These are phyloP conservation scores for Cyberlindnera xishuangbannaensis DNA, from an alignment of 805 yeast species.

Conservation along the genomic window DNA sequence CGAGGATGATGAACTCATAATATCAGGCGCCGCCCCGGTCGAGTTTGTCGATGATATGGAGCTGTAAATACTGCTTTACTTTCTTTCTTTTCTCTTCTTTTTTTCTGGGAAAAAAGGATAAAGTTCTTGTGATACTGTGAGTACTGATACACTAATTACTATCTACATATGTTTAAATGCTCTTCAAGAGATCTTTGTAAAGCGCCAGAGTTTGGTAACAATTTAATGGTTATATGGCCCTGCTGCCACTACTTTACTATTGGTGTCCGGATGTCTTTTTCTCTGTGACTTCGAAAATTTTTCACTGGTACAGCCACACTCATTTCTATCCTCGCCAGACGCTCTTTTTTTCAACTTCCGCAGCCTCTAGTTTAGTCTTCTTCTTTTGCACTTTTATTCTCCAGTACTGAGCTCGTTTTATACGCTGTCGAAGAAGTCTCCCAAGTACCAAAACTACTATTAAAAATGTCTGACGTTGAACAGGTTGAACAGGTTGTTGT, in stretches of 20 bases:
- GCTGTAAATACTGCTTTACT: slow-evolving; percentile 9
- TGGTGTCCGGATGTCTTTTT: slow-evolving; percentile 9
- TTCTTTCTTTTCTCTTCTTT: not conserved
- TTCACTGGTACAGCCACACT: slow-evolving; percentile 6
- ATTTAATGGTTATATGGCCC: too few species aligned
- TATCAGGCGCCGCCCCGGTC: slow-evolving; percentile 26
- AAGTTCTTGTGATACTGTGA: too few species aligned
- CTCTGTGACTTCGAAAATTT: slow-evolving; percentile 14
- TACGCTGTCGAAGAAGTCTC: slow-evolving; percentile 70
- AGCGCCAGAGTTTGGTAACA: too few species aligned
- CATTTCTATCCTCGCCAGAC: slow-evolving; percentile 1
- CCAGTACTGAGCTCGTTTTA: slow-evolving; percentile 50
- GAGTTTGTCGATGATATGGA: slow-evolving; percentile 35
- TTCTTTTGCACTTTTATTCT: not conserved
- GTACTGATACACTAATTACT: too few species aligned
- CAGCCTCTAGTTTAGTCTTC: not conserved
- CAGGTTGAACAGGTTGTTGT: slow-evolving; percentile 80
- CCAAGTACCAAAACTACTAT: slow-evolving; percentile 12
- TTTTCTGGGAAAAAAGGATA: too few species aligned
- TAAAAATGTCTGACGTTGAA: slow-evolving; percentile 82
- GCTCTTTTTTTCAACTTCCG: slow-evolving; percentile 1
- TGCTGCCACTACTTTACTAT: too few species aligned
- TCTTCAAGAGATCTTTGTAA: too few species aligned
- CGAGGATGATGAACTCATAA: slow-evolving; percentile 18
- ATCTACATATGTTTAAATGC: too few species aligned